Evolutionary conservation across 352 stramenopile species (phyloP), one percentile per base, ranked within the genome.

Genomic region (Phytophthora ramorum): DNA sequence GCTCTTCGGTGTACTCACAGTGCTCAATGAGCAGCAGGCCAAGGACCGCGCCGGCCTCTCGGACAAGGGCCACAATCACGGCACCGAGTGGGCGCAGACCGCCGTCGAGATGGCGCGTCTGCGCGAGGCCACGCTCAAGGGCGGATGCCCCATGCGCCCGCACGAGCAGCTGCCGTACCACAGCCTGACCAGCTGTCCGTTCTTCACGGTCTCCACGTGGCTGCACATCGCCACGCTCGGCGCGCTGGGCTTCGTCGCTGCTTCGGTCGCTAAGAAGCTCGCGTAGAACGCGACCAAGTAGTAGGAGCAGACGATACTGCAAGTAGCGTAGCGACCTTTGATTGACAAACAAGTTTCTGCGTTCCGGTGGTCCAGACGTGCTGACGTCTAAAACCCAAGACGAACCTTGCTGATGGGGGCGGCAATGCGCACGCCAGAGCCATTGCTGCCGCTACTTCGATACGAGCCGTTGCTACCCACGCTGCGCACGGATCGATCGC

Each of bases 41-140:
- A 95, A 92, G 65, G 86, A 95, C 38, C 92, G 97, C 56, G 95
- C 90, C 8, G 90, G 90, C 1, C 75, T 97, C 26, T 81, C 87
- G 26, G 66, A 74, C 43, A 90, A 83, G 34, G 94, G 92, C 43
- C 90, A 97, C 79, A 99, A 99, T 78, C 96, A 99, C 79, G 96
- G 97, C 48, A 82, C 96, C 24, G 95, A 98, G 68, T 99, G 96
- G 97, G 97, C 93, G 32, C 97, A 98, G 79, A 98, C 95, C 20
- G 96, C 97, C 26, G 85, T 99, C 37, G 95, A 99, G 83, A 99
- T 99, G 97, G 96, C 84, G 7, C 80, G 97, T 52, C 76, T 99
- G 60, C 89, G 94, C 57, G 82, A 91, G 61, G 63, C 76, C 49
- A 87, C 82, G 48, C 56, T 76, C 54, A 73, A 75, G 32, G 77